Conservation (phyloP, 2,329 filamentous ascomycete genomes). For the Claviceps monticola region DNA sequence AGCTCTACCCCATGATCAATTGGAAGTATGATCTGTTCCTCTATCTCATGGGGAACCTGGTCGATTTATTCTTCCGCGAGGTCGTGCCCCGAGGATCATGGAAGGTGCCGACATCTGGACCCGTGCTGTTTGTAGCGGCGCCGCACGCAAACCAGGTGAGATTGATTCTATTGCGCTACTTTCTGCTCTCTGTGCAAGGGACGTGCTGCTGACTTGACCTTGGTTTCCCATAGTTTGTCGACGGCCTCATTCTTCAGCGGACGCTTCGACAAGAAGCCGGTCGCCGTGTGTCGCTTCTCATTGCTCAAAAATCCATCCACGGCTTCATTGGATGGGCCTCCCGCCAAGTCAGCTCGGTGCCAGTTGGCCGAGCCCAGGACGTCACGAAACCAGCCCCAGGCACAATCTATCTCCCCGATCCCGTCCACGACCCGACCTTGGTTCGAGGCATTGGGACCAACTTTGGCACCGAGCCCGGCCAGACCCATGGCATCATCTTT, state of each 20-base stretch:
- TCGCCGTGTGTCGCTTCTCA: constrained; percentile 81
- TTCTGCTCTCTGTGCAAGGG: not conserved
- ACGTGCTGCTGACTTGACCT: not conserved
- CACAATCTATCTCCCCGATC: constrained; percentile 78
- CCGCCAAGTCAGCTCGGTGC: constrained; percentile 72
- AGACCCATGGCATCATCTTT: constrained; percentile 72
- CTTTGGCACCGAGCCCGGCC: constrained; percentile 58
- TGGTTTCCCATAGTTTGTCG: constrained; percentile 59
- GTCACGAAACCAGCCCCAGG: constrained; percentile 67
- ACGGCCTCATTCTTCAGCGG: constrained; percentile 85
- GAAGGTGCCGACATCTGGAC: constrained; percentile 80
- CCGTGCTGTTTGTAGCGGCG: constrained; percentile 88
- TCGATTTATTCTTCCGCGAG: constrained; percentile 96
- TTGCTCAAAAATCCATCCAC: constrained; percentile 89
- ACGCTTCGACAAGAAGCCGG: constrained; percentile 76
- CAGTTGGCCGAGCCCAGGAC: constrained; percentile 88
- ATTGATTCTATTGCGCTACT: constrained; percentile 8
- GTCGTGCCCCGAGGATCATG: constrained; percentile 90
- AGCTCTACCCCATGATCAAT: constrained; percentile 54
- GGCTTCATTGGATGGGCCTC: constrained; percentile 86
- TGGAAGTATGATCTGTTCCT: constrained; percentile 69
- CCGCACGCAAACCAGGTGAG: constrained; percentile 89
- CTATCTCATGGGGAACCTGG: constrained; percentile 65
- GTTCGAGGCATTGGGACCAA: constrained; percentile 68
- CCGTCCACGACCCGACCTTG: constrained; percentile 68